Evolutionary conservation across 1,284 basidiomycete genomes (phyloP).

Genomic region (Exsudoporus floridanus): DNA sequence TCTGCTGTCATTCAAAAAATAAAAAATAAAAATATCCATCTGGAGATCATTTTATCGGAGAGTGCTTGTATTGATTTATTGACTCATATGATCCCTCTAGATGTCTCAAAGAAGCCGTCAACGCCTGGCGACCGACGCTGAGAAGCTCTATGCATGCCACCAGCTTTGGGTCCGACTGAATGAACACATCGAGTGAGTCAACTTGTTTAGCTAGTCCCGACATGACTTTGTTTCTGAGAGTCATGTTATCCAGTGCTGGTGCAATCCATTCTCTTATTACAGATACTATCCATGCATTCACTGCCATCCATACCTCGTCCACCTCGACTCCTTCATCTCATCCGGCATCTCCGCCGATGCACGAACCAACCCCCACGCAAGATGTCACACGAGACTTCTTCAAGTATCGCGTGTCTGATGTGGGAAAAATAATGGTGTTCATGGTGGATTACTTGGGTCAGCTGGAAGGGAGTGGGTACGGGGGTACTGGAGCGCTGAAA

Average conservation of each 20-base stretch:
- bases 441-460: slow-evolving; percentile 42
- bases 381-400: slow-evolving; percentile 88
- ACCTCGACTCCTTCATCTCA: slow-evolving; percentile 13
- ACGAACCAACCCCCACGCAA: slow-evolving; percentile 42
- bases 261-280: slow-evolving; percentile 58
- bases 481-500: slow-evolving; percentile 27
- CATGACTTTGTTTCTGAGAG: slow-evolving; percentile 1
- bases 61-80: slow-evolving; percentile 13
- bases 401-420: slow-evolving; percentile 62
- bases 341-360: slow-evolving; percentile 8
- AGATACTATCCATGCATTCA: slow-evolving; percentile 64
- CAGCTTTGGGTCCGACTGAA: slow-evolving; percentile 87
- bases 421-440: slow-evolving; percentile 57
- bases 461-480: slow-evolving; percentile 28
- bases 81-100: slow-evolving; percentile 39
- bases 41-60: neutral
- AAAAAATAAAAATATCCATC: too few species aligned
- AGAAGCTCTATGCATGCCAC: slow-evolving; percentile 81
- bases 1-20: neutral
- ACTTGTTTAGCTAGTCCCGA: neutral
- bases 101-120: slow-evolving; percentile 81
- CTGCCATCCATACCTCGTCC: slow-evolving; percentile 68
- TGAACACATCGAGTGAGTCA: slow-evolving; percentile 59
- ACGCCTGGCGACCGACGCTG: slow-evolving; percentile 80
- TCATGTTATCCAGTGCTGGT: slow-evolving; percentile 39